Evolutionary conservation across 2,329 filamentous ascomycete genomes (phyloP).

Genomic region (Rhinocladiella mackenziei): DNA sequence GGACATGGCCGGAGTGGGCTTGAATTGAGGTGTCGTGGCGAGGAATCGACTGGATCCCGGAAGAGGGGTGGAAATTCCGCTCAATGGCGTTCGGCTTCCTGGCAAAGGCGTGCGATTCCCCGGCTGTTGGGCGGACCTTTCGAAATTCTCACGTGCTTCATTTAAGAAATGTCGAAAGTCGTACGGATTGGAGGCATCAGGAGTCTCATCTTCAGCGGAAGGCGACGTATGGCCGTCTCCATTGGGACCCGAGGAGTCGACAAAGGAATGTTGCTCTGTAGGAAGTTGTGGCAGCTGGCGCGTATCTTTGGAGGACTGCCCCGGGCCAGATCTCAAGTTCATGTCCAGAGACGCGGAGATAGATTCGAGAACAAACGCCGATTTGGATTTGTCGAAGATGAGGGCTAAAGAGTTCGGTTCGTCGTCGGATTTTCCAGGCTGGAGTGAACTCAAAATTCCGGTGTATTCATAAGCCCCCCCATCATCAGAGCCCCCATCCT

Average conservation of each 20-base stretch:
- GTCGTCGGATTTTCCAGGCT: conserved; percentile 12
- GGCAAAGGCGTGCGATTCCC: conserved; percentile 26
- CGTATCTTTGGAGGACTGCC: conserved; percentile 14
- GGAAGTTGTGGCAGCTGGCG: conserved; percentile 20
- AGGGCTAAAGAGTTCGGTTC: conserved; percentile 48
- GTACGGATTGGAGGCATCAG: conserved; percentile 46
- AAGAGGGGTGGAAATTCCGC: conserved; percentile 38
- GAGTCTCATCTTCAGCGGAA: conserved; percentile 39
- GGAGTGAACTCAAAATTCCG: neutral
- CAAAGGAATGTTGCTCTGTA: conserved; percentile 14
- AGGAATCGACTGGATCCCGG: conserved; percentile 29
- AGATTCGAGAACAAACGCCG: conserved; percentile 77
- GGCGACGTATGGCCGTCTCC: conserved; percentile 26
- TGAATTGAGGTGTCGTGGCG: conserved; percentile 35
- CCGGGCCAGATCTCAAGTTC: conserved; percentile 70
- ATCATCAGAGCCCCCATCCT: conserved; percentile 9
- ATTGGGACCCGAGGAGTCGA: conserved; percentile 24
- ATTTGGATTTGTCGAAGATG: conserved; percentile 69
- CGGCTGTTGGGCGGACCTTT: conserved; percentile 29
- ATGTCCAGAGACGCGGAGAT: conserved; percentile 80
- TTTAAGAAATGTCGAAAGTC: conserved; percentile 49
- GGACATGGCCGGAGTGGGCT: conserved; percentile 32
- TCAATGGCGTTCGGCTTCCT: conserved; percentile 30
- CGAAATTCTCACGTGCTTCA: conserved; percentile 37
- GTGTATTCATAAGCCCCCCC: conserved; percentile 14